Conservation (phyloP, 257 asterid genomes). For the Striga asiatica region DNA sequence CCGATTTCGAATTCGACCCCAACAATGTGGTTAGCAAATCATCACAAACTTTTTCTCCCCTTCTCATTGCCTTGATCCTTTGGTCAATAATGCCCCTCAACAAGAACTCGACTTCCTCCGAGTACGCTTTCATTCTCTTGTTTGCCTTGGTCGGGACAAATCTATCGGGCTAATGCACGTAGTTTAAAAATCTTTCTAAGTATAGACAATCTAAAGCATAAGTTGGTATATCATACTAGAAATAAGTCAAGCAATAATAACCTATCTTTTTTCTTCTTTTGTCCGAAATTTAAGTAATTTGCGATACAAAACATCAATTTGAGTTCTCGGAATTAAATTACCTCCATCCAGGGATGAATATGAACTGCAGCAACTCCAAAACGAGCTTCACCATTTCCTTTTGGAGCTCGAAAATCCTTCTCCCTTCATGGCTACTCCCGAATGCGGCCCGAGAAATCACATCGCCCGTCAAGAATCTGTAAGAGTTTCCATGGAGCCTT, state of each 20-base stretch:
- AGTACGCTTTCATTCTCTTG: constrained; percentile 22
- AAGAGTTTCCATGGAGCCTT: constrained; percentile 36
- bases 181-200: too few species aligned
- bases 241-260: too few species aligned
- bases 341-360: constrained; percentile 55
- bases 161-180: too few species aligned
- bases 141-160: constrained; percentile 34
- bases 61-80: constrained; percentile 23
- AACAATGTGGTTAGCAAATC: constrained; percentile 28
- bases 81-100: constrained; percentile 25
- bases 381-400: constrained; percentile 30
- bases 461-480: constrained; percentile 30
- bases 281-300: too few species aligned
- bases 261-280: too few species aligned
- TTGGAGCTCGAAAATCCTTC: constrained; percentile 34
- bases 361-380: constrained; percentile 18
- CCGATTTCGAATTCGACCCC: constrained; percentile 35
- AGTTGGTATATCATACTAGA: too few species aligned
- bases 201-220: too few species aligned
- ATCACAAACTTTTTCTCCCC: constrained; percentile 15
- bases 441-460: constrained; percentile 36
- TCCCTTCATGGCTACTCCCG: constrained; percentile 38
- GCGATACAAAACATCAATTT: too few species aligned
- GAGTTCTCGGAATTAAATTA: too few species aligned
- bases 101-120: constrained; percentile 23